Conservation (phyloP, 2,329 filamentous ascomycete species). For the Xylaria multiplex region DNA sequence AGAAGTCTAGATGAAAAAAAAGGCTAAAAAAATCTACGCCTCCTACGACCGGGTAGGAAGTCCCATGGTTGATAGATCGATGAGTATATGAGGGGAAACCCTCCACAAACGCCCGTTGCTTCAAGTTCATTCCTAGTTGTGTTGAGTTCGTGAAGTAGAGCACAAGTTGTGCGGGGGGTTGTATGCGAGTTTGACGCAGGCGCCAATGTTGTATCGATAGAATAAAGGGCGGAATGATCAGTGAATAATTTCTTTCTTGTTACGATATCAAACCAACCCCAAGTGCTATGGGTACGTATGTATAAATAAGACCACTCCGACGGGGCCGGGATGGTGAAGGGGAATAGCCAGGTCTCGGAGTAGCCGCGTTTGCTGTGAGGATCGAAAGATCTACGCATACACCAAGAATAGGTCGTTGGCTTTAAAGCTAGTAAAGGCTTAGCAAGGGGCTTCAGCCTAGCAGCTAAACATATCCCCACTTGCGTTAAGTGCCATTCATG, state of each 20-base stretch:
- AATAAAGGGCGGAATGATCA: conserved; percentile 8
- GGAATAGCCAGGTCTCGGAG: neutral
- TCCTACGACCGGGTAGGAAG: conserved; percentile 26
- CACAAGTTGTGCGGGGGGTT: neutral
- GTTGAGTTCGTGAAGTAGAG: conserved; percentile 4
- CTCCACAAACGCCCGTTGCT: conserved; percentile 4
- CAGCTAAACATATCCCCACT: neutral
- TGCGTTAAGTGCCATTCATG: neutral
- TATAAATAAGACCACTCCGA: neutral
- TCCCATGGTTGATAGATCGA: conserved; percentile 1
- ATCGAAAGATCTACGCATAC: neutral
- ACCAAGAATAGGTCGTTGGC: neutral
- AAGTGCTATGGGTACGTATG: neutral
- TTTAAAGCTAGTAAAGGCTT: conserved; percentile 18
- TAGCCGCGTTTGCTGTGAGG: neutral
- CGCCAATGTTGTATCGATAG: neutral
- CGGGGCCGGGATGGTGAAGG: neutral
- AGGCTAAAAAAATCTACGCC: conserved; percentile 10
- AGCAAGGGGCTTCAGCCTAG: neutral
- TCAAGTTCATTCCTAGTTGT: conserved; percentile 1
- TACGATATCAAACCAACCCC: neutral
- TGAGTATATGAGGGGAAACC: neutral
- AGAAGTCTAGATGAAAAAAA: conserved; percentile 20
- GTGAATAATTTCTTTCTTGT: conserved; percentile 6
- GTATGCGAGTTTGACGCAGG: neutral